Percentiles rank a stretch among this genome's conserved stretches.
Evolutionary conservation across 106 monocot genomes (phyloP).

Genomic region (Agapanthus africanus): DNA sequence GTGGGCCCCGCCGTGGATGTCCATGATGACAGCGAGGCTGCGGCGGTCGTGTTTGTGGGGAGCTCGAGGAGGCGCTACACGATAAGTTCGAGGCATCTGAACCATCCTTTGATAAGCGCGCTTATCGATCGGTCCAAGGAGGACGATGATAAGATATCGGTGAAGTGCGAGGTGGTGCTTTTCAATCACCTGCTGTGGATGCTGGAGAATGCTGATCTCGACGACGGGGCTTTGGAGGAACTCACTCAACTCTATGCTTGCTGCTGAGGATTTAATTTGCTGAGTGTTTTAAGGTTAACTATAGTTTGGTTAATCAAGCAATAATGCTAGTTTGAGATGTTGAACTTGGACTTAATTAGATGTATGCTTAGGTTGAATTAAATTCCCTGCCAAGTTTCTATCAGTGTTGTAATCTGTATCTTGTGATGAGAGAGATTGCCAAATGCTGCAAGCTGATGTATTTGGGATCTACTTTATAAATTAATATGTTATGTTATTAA

Average conservation of each 20-base stretch:
- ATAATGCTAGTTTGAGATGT: no score
- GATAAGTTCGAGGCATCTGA: slow-evolving; percentile 49
- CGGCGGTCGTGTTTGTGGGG: slow-evolving; percentile 74
- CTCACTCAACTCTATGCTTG: slow-evolving; percentile 52
- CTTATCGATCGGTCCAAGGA: slow-evolving; percentile 41
- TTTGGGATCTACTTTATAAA: no score
- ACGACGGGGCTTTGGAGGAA: slow-evolving; percentile 44
- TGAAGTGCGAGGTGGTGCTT: slow-evolving; percentile 84
- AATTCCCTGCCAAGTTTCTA: no score
- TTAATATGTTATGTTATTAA: no score
- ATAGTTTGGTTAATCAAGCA: no score
- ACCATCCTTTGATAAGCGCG: slow-evolving; percentile 59
- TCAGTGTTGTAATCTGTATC: no score
- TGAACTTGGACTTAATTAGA: no score
- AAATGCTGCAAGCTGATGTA: no score
- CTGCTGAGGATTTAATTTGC: no score
- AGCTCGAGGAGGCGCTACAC: slow-evolving; percentile 61
- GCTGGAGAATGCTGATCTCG: slow-evolving; percentile 54
- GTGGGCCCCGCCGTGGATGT: not conserved
- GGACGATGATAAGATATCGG: slow-evolving; percentile 16
- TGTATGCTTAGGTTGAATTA: no score
- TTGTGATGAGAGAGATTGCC: no score
- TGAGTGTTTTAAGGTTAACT: no score
- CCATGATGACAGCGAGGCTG: slow-evolving; percentile 10
- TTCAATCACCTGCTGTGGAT: slow-evolving; percentile 93